Conservation (phyloP, 2,329 filamentous ascomycete species). For the Epichloe scottii region DNA sequence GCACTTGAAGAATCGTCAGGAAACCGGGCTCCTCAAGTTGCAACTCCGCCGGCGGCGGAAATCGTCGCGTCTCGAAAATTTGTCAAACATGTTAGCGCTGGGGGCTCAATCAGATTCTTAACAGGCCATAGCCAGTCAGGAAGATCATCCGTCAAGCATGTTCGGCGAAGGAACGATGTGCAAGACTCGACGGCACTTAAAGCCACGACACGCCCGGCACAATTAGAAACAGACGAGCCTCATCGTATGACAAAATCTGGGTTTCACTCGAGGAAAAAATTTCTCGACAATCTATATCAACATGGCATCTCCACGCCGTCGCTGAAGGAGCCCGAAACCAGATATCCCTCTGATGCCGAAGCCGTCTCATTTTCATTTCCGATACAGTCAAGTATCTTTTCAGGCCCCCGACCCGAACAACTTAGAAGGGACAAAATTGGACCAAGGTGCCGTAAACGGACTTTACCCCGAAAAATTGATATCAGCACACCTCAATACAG, state of each 20-base stretch:
- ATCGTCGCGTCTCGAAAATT: constrained; percentile 12
- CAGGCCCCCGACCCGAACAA: background rate
- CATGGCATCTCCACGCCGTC: constrained; percentile 12
- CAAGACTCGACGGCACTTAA: background rate
- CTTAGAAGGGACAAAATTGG: background rate
- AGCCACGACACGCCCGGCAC: constrained; percentile 31
- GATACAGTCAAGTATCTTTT: background rate
- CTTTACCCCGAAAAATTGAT: constrained; percentile 32
- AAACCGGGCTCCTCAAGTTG: constrained; percentile 7
- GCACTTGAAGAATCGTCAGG: constrained; percentile 12
- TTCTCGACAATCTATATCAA: constrained; percentile 42
- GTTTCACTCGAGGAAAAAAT: constrained; percentile 40
- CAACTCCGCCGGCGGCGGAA: background rate
- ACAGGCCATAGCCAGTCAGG: background rate
- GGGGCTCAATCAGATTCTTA: constrained; percentile 16
- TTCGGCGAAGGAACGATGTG: background rate
- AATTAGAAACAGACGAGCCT: constrained; percentile 37
- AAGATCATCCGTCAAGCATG: background rate
- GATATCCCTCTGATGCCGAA: background rate
- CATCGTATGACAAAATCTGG: constrained; percentile 21
- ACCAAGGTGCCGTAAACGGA: constrained; percentile 30
- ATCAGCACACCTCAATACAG: constrained; percentile 38
- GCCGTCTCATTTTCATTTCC: background rate
- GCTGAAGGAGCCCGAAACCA: background rate
- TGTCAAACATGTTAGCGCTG: constrained; percentile 16